Evolutionary conservation across 768 basidiomycete species (phyloP), one percentile per base, ranked within the genome.

Genomic region (Agaricus blazei): DNA sequence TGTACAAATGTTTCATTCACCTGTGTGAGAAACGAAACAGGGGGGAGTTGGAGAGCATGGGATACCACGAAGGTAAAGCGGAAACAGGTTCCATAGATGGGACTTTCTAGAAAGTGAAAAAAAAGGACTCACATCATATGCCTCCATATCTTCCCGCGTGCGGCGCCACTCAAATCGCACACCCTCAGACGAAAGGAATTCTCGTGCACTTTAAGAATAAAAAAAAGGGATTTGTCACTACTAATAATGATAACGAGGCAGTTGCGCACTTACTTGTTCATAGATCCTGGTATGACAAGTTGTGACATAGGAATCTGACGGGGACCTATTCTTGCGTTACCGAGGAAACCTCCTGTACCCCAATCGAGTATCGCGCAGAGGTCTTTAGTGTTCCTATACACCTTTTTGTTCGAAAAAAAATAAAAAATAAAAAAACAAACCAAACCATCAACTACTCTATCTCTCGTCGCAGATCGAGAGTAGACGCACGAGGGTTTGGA

Each of bases 111-210:
- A 36, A 36, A 55, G 45, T 44, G 19, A 19, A 19, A 19, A 19
- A 43, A 52, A 14, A 42, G 31, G 19, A 70, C 79, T 66, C 70
- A 87, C 87, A 67, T 88, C 83, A 65, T 88, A 88, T 12, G 81
- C 79, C 59, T 67, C 68, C 14, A 76, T 70, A 55, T 72, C 71
- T 44, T 78, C 74, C 44, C 66, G 66, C 60, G 72, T 70, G 60
- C 78, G 75, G 60, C 85, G 75, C 87, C 87, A 89, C 68, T 88
- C 87, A 58, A 82, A 87, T 48, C 70, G 75, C 62, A 70, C 73
- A 44, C 81, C 82, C 61, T 85, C 82, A 31, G 72, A 72, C 52
- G 80, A 77, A 58, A 73, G 65, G 68, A 88, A 88, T 48, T 75
- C 72, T 55, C 87, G 82, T 40, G 81, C 78, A 63, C 87, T 87